Base-by-base conservation (phyloP, 371 early-diverging fungal species). In the Syncephalastrum sp. region DNA sequence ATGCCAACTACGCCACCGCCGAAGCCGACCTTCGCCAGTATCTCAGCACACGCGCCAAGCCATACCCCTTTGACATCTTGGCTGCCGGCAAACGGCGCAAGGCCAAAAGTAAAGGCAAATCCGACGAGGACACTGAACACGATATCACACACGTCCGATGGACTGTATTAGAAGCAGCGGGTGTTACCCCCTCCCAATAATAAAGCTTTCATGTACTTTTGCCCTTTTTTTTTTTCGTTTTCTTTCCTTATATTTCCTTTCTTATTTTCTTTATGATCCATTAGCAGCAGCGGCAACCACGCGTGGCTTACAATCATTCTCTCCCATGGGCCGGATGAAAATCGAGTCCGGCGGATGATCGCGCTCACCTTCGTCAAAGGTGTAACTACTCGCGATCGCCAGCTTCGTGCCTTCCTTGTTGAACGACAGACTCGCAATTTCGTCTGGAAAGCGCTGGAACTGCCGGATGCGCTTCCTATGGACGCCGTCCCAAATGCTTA, bases 361-460 rank as follows among this genome's bases (percentile, higher is more conserved):
- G 64, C 91, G 89, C 63, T 95, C 93, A 23, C 95, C 96, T 64
- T 96, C 94, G 52, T 97, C 98, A 72, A 82, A 97, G 3, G 93
- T 91, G 74, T 97, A 97, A 23, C 91, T 91, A 23, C 90, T 84
- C 0, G 96, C 96, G 48, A 97, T 74, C 10, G 98, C 97, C 58
- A 97, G 64, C n/a, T 69, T 66, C 42, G 57, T 72, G 7, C 97
- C 98, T 58, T 90, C 87, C 16, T 77, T 75, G 54, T 82, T 91
- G 72, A 96, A 95, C 1, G 86, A 73, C 38, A 98, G 70, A n/a
- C 89, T 72, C 2, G 96, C 64, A 44, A 97, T 83, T 41, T 91
- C 86, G n/a, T 95, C 87, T 4, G 93, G 90, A 67, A 89, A 96
- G 14, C 82, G 77, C 23, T 88, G 83, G 64, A 84, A 94, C 52